Evolutionary conservation across 495 filamentous ascomycete species (phyloP).

Genomic region (Penicillium cataractarum): DNA sequence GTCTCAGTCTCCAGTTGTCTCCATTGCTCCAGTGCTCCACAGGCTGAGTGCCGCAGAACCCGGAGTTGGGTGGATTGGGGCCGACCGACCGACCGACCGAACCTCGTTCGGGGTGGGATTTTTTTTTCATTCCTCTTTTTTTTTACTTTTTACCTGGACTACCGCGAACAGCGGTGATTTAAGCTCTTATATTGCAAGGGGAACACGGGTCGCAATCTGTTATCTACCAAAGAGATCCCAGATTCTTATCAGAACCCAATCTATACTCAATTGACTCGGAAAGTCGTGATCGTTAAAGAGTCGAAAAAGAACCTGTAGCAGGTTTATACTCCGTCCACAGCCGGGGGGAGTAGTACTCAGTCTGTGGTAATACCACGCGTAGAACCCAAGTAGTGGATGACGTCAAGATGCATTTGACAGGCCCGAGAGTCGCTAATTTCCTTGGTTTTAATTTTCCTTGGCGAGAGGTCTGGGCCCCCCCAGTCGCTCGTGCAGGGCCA

Average conservation of each 20-base stretch:
- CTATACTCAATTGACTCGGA: not conserved
- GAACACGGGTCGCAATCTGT: not conserved
- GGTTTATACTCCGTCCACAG: not conserved
- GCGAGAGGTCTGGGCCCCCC: slow-evolving; percentile 23
- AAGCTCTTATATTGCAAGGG: slow-evolving; percentile 2
- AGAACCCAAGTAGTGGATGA: slow-evolving; percentile 17
- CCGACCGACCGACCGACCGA: slow-evolving; percentile 2
- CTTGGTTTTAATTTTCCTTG: slow-evolving; percentile 32
- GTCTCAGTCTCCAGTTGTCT: slow-evolving; percentile 12
- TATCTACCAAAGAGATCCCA: slow-evolving; percentile 14
- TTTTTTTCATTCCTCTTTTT: not conserved
- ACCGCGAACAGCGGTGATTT: slow-evolving; percentile 5
- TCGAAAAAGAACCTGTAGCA: not conserved
- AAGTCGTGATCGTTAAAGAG: not conserved
- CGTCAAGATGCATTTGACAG: slow-evolving; percentile 31
- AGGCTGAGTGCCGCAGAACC: slow-evolving; percentile 23
- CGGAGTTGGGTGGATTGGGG: slow-evolving; percentile 20
- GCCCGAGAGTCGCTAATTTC: slow-evolving; percentile 25
- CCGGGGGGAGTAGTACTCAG: not conserved
- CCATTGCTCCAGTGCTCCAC: slow-evolving; percentile 16
- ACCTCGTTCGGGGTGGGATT: not conserved
- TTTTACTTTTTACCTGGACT: not conserved
- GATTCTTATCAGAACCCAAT: slow-evolving; percentile 11
- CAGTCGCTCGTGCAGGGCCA: slow-evolving; percentile 1
- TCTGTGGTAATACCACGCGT: slow-evolving; percentile 22